These are phyloP conservation scores for Xylaria acuta DNA, from an alignment of 495 filamentous ascomycete species.

Conservation along the genomic window DNA sequence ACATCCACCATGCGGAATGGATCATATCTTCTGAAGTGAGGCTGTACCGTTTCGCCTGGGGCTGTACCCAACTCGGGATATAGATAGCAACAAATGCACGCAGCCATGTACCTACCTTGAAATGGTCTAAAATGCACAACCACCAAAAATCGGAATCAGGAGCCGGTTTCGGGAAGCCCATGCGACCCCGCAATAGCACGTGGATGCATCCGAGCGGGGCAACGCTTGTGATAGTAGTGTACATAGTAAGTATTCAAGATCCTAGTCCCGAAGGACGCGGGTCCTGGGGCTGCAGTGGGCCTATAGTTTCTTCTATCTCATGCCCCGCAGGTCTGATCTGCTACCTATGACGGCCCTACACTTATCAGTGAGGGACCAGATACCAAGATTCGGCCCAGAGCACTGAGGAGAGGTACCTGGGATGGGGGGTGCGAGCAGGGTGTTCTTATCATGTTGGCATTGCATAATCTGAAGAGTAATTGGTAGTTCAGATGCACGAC, in stretches of 20 bases:
- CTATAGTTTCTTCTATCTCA: background rate
- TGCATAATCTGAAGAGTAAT: constrained; percentile 22
- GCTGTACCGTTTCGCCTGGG: background rate
- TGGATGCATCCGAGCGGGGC: constrained; percentile 25
- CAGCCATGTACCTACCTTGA: background rate
- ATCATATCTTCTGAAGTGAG: background rate
- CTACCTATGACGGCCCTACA: constrained; percentile 6
- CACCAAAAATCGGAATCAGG: background rate
- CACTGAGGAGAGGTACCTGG: background rate
- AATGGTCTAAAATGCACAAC: background rate
- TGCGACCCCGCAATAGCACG: constrained; percentile 37
- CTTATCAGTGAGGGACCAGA: constrained; percentile 30
- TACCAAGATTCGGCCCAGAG: background rate
- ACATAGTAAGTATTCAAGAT: no score
- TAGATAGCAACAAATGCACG: constrained; percentile 20
- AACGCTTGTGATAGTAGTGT: constrained; percentile 16
- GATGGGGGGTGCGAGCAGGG: background rate
- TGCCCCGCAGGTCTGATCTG: background rate
- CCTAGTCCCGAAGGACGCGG: background rate
- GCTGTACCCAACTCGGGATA: background rate
- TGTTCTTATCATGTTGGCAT: constrained; percentile 22
- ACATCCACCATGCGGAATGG: background rate
- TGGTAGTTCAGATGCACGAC: background rate
- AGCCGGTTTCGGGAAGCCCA: constrained; percentile 40
- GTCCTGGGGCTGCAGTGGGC: background rate